Evolutionary conservation across 441 rosid genomes (phyloP).

Genomic region (Pelargonium citronellum): DNA sequence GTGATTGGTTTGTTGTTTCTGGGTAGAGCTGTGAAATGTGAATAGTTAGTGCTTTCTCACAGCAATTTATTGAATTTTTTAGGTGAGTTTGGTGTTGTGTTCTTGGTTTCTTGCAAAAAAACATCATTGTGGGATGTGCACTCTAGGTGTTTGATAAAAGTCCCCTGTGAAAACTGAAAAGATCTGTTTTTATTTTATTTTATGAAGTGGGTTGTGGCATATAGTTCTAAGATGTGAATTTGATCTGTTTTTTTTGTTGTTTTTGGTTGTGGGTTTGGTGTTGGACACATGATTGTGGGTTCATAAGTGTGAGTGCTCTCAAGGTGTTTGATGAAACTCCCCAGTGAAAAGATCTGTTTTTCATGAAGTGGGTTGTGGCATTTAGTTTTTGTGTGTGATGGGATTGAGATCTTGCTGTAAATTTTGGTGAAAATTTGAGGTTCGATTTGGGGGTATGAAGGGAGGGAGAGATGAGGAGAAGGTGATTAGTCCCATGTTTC

Average conservation of each 20-base stretch:
- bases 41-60: neutral
- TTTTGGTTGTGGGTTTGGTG: conserved; percentile 11
- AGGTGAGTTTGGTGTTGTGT: conserved; percentile 18
- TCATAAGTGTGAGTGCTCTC: neutral
- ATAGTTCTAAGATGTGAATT: neutral
- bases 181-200: conserved; percentile 7
- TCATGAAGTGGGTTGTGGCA: neutral
- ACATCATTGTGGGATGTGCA: neutral
- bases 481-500: conserved; percentile 70
- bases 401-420: conserved; percentile 24
- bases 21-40: neutral
- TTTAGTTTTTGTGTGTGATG: conserved; percentile 16
- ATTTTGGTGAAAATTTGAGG: conserved; percentile 17
- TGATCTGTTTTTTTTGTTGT: conserved; percentile 3
- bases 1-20: too few relatives aligned
- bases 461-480: conserved; percentile 65
- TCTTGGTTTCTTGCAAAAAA: conserved; percentile 2
- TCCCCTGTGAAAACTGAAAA: neutral
- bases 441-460: conserved; percentile 39
- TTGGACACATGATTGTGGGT: neutral
- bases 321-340: conserved; percentile 7
- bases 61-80: conserved; percentile 4
- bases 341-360: conserved; percentile 13
- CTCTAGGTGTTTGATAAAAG: neutral
- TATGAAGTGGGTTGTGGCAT: neutral